These are phyloP conservation scores for Lolium rigidum DNA, from an alignment of 176 grass and related monocot species.

Conservation along the genomic window DNA sequence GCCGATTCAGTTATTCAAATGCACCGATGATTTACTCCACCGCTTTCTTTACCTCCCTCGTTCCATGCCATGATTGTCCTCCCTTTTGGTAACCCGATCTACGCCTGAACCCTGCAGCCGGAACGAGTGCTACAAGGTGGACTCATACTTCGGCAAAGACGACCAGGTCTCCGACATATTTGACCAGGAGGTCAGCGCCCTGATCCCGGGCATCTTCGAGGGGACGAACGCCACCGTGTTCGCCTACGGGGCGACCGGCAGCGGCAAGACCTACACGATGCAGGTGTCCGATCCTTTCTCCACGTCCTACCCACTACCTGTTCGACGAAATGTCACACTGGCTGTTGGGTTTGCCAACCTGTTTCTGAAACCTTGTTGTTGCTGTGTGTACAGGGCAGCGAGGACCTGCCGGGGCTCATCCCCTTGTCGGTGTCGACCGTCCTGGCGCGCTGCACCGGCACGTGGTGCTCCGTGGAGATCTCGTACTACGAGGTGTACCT, in stretches of 20 bases:
- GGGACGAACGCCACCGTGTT: constrained; percentile 74
- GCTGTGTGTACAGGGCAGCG: constrained; percentile 54
- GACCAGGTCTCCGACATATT: constrained; percentile 59
- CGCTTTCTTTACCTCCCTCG: not conserved
- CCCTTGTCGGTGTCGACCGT: constrained; percentile 66
- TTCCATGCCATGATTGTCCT: not conserved
- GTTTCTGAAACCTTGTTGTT: not conserved
- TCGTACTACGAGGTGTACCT: constrained; percentile 94
- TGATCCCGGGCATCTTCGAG: constrained; percentile 75
- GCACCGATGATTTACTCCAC: not conserved
- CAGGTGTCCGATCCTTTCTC: constrained; percentile 45
- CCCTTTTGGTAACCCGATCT: not conserved
- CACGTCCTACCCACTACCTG: not conserved
- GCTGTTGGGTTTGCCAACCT: not conserved
- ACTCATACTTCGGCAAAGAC: constrained; percentile 77
- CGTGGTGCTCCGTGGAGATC: constrained; percentile 63
- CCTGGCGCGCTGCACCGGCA: constrained; percentile 56
- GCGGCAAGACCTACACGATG: constrained; percentile 97
- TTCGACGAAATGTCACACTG: not conserved
- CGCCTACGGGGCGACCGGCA: constrained; percentile 82
- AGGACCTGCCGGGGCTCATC: constrained; percentile 69
- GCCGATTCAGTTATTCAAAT: not conserved
- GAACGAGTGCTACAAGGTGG: constrained; percentile 78
- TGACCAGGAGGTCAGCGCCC: constrained; percentile 61
- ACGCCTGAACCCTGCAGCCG: constrained; percentile 53